phyloP scores from a whole-genome alignment of 2,329 filamentous ascomycete genomes.

The Hymenoscyphus fraxineus region DNA sequence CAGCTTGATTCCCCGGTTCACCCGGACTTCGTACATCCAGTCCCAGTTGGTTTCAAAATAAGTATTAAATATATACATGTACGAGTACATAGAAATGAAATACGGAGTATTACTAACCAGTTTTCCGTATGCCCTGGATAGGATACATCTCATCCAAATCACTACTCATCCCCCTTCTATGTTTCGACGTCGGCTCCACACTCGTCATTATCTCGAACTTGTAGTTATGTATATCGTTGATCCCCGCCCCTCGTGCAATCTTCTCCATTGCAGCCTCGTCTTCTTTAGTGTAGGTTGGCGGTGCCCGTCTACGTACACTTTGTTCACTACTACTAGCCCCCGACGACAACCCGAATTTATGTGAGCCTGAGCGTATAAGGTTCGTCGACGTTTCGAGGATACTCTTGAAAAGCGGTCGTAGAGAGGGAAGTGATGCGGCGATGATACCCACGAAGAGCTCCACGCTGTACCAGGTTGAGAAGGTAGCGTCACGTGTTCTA shows the following conservation, averaged over 20 bases:
- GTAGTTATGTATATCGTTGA: constrained; percentile 14
- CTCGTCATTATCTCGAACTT: constrained; percentile 20
- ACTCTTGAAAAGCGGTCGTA: constrained; percentile 40
- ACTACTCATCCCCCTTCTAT: constrained; percentile 4
- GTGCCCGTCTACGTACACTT: constrained; percentile 10
- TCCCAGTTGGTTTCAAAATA: no score
- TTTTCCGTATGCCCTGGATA: constrained; percentile 16
- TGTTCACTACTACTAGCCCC: constrained; percentile 2
- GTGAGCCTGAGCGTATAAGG: constrained; percentile 2
- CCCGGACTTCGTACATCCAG: no score
- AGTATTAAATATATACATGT: no score
- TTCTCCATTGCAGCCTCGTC: constrained; percentile 23
- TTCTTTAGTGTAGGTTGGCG: constrained; percentile 27
- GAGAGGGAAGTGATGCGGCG: constrained; percentile 41
- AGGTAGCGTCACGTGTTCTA: constrained; percentile 33
- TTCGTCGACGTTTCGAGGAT: constrained; percentile 31
- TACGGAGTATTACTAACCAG: not conserved
- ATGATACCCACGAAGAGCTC: constrained; percentile 44
- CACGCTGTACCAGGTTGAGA: constrained; percentile 44
- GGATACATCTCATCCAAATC: constrained; percentile 19
- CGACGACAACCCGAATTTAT: not conserved
- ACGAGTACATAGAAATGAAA: no score
- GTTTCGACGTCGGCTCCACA: not conserved
- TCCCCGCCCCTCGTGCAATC: constrained; percentile 4
- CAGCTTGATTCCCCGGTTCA: not conserved